Evolutionary conservation across 257 asterid genomes (phyloP).

Genomic region (Verbena officinalis): DNA sequence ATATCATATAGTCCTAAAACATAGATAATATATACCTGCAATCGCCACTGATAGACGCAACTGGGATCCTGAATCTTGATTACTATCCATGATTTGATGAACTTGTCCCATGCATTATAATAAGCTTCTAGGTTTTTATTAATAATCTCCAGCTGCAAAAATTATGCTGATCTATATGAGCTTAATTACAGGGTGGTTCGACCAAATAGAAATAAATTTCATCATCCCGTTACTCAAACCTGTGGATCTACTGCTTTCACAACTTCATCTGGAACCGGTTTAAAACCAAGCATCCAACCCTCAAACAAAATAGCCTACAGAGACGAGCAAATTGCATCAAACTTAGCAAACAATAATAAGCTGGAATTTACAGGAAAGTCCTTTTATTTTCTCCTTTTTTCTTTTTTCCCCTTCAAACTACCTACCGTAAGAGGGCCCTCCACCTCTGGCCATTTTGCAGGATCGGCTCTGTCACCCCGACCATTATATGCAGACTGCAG

Average conservation of each 20-base stretch:
- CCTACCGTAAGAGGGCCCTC: conserved; percentile 94
- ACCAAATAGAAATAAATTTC: not conserved
- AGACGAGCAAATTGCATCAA: conserved; percentile 20
- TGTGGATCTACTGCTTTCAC: conserved; percentile 92
- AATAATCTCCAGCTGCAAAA: conserved; percentile 73
- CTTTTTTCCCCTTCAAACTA: conserved; percentile 12
- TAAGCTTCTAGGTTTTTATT: conserved; percentile 83
- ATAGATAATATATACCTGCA: conserved; percentile 63
- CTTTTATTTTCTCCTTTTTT: no score
- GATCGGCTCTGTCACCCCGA: conserved; percentile 93
- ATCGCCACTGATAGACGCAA: conserved; percentile 88
- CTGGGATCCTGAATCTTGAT: conserved; percentile 92
- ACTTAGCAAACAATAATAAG: not conserved
- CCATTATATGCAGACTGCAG: conserved; percentile 90
- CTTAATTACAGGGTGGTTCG: not conserved
- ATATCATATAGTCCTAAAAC: no score
- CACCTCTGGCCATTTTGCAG: conserved; percentile 92
- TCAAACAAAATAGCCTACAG: conserved; percentile 84
- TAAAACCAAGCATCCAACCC: conserved; percentile 99
- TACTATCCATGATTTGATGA: conserved; percentile 85
- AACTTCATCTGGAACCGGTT: conserved; percentile 69
- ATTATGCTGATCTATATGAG: conserved; percentile 24
- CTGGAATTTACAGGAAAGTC: no score
- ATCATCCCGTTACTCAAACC: conserved; percentile 44
- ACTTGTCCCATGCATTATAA: conserved; percentile 91